Conservation (phyloP, 2,329 filamentous ascomycete species). For the Achaetomium macrosporum region DNA sequence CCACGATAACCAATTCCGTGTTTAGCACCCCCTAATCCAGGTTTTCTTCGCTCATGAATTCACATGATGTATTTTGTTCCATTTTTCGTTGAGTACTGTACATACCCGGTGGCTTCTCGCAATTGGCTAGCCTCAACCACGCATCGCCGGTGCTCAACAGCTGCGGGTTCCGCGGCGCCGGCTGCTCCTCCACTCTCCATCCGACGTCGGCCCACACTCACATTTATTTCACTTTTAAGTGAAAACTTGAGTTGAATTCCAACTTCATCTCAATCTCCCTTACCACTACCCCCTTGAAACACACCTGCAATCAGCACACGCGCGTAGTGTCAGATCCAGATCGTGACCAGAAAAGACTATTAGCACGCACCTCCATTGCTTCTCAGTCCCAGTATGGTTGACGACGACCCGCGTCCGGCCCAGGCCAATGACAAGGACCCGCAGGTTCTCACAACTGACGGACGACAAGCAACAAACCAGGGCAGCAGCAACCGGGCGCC, state of each 20-base stretch:
- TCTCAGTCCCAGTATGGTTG: slow-evolving; percentile 43
- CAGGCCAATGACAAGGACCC: slow-evolving; percentile 12
- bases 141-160: not conserved
- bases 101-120: too few species aligned
- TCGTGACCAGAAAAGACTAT: slow-evolving; percentile 37
- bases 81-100: not conserved
- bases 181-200: not conserved
- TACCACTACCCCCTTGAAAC: not conserved
- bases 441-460: slow-evolving; percentile 2
- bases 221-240: not conserved
- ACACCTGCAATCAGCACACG: not conserved
- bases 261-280: not conserved
- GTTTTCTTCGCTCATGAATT: too few species aligned
- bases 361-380: slow-evolving; percentile 50
- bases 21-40: too few species aligned
- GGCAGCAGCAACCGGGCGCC: slow-evolving; percentile 22
- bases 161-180: not conserved
- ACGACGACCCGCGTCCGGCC: slow-evolving; percentile 27
- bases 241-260: not conserved
- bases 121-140: not conserved
- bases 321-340: not conserved
- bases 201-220: not conserved
- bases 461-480: too few species aligned
- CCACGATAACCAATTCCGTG: too few species aligned
- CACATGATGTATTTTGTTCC: not conserved